Base-by-base conservation (phyloP, 371 early-diverging fungal species). In the Mucor piriformis region DNA sequence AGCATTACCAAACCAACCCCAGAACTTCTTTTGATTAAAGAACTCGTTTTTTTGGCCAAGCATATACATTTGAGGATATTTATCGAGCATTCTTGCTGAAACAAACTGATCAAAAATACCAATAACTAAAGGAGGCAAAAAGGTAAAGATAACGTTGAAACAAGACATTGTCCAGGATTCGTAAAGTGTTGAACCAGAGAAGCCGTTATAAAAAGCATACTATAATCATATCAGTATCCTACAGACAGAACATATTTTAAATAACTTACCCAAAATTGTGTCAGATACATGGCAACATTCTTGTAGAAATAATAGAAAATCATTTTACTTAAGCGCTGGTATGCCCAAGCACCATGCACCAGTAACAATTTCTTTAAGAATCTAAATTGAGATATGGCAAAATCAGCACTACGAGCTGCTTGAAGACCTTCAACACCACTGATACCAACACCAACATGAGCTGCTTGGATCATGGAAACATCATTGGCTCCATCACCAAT, bases 401-500 rank as follows among this genome's bases (percentile, higher is more conserved):
- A 97, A 79, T 99, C 99, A 0, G 97, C 91, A 57, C 95, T 89
- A 32, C 98, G 88, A 18, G 97, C 92, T 7, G 99, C 99, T 63
- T 97, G 98, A 16, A 95, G 83, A 40, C 99, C 99, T 72, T 99
- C 87, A 55, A 91, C 81, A 8, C 96, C 96, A 69, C 94, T 95
- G 57, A 88, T 86, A 29, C 96, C 97, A 20, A 99, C 88, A 61
- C 92, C 92, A 0, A 99, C 95, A 69, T 98, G 95, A 6, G 99
- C 96, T 20, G 94, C 94, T 75, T 95, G 93, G 59, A 99, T 92
- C 99, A 99, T 99, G 23, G 91, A 87, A 5, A 99, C 97, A 73
- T 99, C 99, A 70, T 99, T 99, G 35, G 98, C 98, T 47, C 99
- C 99, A 74, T 99, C 99, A 40, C 99, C 98, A 53, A 96, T 95